A percentile compares a stretch with the other conserved stretches of the same genome.
These are phyloP conservation scores for Russula abietina DNA, from an alignment of 768 basidiomycete genomes.

Conservation along the genomic window DNA sequence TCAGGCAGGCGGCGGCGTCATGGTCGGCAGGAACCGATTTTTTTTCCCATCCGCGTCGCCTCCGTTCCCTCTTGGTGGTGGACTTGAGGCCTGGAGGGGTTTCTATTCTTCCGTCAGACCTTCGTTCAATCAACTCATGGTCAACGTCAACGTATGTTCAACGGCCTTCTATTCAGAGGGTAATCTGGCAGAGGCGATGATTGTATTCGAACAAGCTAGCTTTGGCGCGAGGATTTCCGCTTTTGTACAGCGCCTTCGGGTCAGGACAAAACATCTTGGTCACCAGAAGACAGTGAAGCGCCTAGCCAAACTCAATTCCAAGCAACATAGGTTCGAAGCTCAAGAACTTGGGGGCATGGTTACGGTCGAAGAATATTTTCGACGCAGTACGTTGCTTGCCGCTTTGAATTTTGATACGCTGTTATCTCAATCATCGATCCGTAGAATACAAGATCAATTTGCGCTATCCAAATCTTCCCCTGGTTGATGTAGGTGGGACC, in stretches of 20 bases:
- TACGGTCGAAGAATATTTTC: slow-evolving; percentile 45
- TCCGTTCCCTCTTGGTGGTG: slow-evolving; percentile 39
- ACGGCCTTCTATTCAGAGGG: slow-evolving; percentile 42
- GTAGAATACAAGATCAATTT: slow-evolving; percentile 41
- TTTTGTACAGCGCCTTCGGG: slow-evolving; percentile 61
- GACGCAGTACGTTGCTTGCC: slow-evolving; percentile 34
- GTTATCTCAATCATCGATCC: not conserved
- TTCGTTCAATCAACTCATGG: slow-evolving; percentile 43
- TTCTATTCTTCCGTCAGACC: slow-evolving; percentile 40
- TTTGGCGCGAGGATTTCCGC: slow-evolving; percentile 54
- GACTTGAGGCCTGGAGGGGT: slow-evolving; percentile 55
- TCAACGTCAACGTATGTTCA: slow-evolving; percentile 49
- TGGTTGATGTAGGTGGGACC: slow-evolving; percentile 45
- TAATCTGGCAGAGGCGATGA: slow-evolving; percentile 41
- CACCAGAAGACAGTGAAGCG: slow-evolving; percentile 67
- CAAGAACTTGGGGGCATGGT: slow-evolving; percentile 37
- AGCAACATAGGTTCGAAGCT: slow-evolving; percentile 37
- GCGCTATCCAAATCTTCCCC: slow-evolving; percentile 36
- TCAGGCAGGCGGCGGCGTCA: slow-evolving; percentile 38
- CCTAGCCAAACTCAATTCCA: slow-evolving; percentile 39
- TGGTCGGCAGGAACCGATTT: slow-evolving; percentile 48
- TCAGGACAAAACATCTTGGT: slow-evolving; percentile 64
- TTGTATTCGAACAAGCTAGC: slow-evolving; percentile 40
- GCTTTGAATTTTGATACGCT: not conserved
- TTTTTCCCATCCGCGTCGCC: slow-evolving; percentile 40